These are phyloP conservation scores for Dactylella cylindrospora DNA, from an alignment of 2,329 filamentous ascomycete genomes.

Conservation along the genomic window DNA sequence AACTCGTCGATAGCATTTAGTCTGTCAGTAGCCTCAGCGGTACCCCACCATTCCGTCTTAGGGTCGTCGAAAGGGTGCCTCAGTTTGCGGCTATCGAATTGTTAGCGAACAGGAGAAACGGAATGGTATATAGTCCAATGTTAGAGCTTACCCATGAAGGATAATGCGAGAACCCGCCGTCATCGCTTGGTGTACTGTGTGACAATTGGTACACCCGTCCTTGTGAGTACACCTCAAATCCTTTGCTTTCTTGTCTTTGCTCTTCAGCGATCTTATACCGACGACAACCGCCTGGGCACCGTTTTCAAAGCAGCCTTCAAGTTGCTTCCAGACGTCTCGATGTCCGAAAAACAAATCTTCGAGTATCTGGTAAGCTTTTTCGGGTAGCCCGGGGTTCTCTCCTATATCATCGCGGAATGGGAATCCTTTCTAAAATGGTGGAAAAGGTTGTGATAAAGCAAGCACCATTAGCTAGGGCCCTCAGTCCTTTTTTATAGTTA, in stretches of 20 bases:
- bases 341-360: conserved; percentile 1
- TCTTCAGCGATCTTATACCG: no score
- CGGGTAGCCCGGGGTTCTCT: conserved; percentile 1
- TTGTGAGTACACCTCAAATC: conserved; percentile 2
- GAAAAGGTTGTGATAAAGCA: no score
- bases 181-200: background rate
- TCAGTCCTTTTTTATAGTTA: no score
- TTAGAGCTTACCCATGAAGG: conserved; percentile 23
- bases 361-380: conserved; percentile 15
- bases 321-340: conserved; percentile 7
- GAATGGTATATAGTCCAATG: no score
- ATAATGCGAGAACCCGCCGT: background rate
- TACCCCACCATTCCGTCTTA: conserved; percentile 15
- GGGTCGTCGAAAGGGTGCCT: conserved; percentile 23
- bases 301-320: conserved; percentile 5
- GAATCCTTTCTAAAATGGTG: conserved; percentile 14
- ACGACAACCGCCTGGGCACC: conserved; percentile 17
- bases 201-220: background rate
- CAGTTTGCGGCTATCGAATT: conserved; percentile 2
- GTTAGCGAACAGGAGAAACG: no score
- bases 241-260: no score
- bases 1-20: background rate
- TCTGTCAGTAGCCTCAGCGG: background rate
- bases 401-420: conserved; percentile 10
- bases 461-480: background rate